Percentiles rank a stretch among this genome's conserved stretches.
These are phyloP conservation scores for Paecilomyces dactylethromorphus DNA, from an alignment of 2,329 filamentous ascomycete genomes.

Conservation along the genomic window DNA sequence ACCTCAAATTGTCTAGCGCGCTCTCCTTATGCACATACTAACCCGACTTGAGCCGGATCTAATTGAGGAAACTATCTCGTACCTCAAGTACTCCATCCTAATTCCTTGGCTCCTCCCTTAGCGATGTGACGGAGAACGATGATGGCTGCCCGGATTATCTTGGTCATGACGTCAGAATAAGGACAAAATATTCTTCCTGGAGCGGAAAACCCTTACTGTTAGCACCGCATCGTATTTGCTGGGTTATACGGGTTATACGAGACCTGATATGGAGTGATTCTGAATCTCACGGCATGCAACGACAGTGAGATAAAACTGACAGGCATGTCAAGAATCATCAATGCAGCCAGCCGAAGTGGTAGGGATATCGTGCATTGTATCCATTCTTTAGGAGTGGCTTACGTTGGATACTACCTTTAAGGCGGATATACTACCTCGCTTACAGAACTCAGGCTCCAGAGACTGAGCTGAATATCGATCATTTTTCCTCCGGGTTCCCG, in stretches of 20 bases:
- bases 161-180: neutral
- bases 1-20: neutral
- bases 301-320: too few species aligned
- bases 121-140: neutral
- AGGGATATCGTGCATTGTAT: too few species aligned
- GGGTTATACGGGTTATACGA: neutral
- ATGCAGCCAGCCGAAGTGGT: too few species aligned
- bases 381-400: too few species aligned
- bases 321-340: too few species aligned
- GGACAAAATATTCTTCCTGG: neutral
- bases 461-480: too few species aligned
- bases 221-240: neutral
- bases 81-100: neutral
- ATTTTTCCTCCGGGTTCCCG: too few species aligned
- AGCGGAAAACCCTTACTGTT: neutral
- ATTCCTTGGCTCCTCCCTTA: neutral
- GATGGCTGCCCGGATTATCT: neutral
- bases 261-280: too few species aligned
- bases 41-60: neutral
- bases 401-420: too few species aligned
- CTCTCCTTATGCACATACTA: neutral
- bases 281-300: too few species aligned
- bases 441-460: too few species aligned
- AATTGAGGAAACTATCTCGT: neutral
- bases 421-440: too few species aligned